Base-by-base conservation (phyloP, 208 protist genomes). In the Wallacemonas sp. region DNA sequence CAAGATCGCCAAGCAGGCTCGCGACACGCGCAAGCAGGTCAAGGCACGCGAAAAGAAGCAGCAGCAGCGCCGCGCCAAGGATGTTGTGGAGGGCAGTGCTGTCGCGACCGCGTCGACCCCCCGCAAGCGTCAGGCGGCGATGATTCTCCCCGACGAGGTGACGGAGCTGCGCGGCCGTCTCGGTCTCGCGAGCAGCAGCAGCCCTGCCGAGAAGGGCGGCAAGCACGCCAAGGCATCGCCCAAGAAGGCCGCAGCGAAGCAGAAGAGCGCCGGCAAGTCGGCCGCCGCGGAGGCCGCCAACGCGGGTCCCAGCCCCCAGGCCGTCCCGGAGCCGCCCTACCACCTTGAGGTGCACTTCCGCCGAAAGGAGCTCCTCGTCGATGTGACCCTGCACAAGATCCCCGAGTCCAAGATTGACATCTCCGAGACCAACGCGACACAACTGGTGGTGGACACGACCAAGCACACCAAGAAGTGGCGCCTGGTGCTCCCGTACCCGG, bases 321-420 rank as follows among this genome's bases (percentile, higher is more conserved):
- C 62, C 7, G 48, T 78, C 16, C 46, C 72, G 23, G 79, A 81
- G 61, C 91, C 91, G 1, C 65, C 68, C 41, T 86, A 86, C 49
- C 76, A 77, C 70, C 32, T 88, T 41, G 86, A 96, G 76, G 57
- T 94, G 22, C 91, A 96, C 75, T 86, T 87, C 73, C 92, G 92
- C 73, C 84, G 83, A 23, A 86, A 89, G 62, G 71, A 88, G 46
- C 54, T 94, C 10, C 75, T 82, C 10, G 77, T 96, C 25, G 75
- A 92, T 50, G 91, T 96, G 1, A 76, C 78, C 31, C 79, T 96
- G 45, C 87, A 92, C 66, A 80, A 89, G 68, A 70, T 96, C n/a
- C 91, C 91, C 23, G 57, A 73, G 14, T 62, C 74, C 49, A 85
- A 89, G 46, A 89, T 96, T 28, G 72, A 93, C 61, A 66, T 96